A percentile compares a stretch with the other conserved stretches of the same genome.
These are phyloP conservation scores for Arachis hypogaea DNA, from an alignment of 306 rosid genomes.

Conservation along the genomic window DNA sequence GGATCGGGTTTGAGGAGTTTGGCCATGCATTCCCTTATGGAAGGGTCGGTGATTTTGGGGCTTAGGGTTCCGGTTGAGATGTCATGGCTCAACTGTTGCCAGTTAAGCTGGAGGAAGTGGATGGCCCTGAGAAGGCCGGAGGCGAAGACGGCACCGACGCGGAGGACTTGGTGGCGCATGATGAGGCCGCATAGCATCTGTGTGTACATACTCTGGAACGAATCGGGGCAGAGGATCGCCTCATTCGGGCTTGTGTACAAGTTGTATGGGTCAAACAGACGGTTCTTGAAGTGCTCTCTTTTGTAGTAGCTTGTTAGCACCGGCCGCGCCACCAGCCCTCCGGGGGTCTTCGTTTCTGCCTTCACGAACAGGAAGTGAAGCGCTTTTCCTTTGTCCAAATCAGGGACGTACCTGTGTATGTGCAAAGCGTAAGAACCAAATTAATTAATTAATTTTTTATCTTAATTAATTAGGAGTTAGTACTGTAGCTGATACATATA, in stretches of 20 bases:
- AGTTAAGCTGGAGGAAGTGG: conserved; percentile 76
- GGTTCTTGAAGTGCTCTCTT: conserved; percentile 76
- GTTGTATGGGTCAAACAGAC: conserved; percentile 80
- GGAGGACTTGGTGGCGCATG: conserved; percentile 76
- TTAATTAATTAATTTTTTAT: neutral
- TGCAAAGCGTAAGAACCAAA: neutral
- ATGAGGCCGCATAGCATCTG: conserved; percentile 93
- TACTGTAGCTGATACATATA: neutral
- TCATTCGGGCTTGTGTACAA: conserved; percentile 86
- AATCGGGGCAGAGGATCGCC: conserved; percentile 73
- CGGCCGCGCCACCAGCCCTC: conserved; percentile 87
- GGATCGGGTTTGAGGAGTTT: conserved; percentile 57
- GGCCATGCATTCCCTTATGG: conserved; percentile 54
- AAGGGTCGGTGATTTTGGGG: conserved; percentile 63
- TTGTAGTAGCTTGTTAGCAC: conserved; percentile 92
- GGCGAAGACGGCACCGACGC: conserved; percentile 89
- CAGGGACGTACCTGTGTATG: conserved; percentile 61
- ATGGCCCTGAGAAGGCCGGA: conserved; percentile 93
- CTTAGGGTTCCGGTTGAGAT: conserved; percentile 66
- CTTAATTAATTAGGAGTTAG: neutral
- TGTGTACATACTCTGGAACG: conserved; percentile 88
- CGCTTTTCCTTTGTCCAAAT: conserved; percentile 87
- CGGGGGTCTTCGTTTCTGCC: conserved; percentile 74
- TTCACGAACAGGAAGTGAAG: conserved; percentile 79
- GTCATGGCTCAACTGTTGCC: conserved; percentile 61